A percentile compares a stretch with the other conserved stretches of the same genome.
These are phyloP conservation scores for Tilletia setariae DNA, from an alignment of 1,284 basidiomycete genomes.

Conservation along the genomic window DNA sequence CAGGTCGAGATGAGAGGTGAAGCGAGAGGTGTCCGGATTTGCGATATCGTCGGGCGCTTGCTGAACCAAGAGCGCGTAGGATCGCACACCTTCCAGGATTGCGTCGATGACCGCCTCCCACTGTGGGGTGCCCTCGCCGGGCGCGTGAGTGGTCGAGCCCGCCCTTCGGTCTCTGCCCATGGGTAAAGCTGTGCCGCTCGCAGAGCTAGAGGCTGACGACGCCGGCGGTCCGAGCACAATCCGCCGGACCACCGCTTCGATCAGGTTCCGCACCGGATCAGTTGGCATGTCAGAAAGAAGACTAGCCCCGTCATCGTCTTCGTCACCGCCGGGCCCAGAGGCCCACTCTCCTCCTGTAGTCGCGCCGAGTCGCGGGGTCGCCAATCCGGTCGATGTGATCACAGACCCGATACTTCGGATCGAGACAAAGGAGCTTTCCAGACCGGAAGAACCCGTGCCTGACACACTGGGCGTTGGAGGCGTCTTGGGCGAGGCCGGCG, in stretches of 20 bases:
- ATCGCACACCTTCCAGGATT: constrained; percentile 39
- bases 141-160: background rate
- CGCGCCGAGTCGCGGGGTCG: background rate
- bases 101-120: constrained; percentile 32
- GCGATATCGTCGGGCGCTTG: background rate
- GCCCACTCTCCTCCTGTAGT: background rate
- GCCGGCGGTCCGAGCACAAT: constrained; percentile 21
- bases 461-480: background rate
- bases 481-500: background rate
- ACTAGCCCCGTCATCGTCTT: constrained; percentile 1
- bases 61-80: constrained; percentile 36
- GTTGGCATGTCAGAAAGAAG: background rate
- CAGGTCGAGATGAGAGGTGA: constrained; percentile 27
- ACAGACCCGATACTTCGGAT: background rate
- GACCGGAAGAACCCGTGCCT: background rate
- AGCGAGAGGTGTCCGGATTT: constrained; percentile 13
- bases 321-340: background rate
- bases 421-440: background rate
- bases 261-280: constrained; percentile 40
- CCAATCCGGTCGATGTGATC: background rate
- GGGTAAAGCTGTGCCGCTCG: constrained; percentile 12
- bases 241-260: constrained; percentile 29
- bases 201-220: background rate
- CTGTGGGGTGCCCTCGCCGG: constrained; percentile 33
- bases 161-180: background rate